Percentiles rank a stretch among this genome's conserved stretches.
phyloP scores from a whole-genome alignment of 2,329 filamentous ascomycete genomes.

The Monilinia polystroma region DNA sequence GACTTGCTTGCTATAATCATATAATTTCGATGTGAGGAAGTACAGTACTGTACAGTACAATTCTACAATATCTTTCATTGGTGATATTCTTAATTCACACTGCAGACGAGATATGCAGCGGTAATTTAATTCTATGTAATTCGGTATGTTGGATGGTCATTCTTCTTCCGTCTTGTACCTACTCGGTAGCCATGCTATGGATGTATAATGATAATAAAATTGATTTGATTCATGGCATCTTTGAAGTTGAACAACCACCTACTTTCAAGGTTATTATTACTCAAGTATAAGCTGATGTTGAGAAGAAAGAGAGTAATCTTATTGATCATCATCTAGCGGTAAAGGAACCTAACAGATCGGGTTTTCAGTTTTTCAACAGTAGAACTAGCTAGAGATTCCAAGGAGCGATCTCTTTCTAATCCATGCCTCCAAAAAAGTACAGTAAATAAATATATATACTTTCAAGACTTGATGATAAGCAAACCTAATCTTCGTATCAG shows the following conservation, averaged over 20 bases:
- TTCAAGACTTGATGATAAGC: neutral
- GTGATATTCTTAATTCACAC: neutral
- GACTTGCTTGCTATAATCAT: neutral
- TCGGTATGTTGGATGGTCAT: constrained; percentile 5
- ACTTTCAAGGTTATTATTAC: no score
- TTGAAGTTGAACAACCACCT: no score
- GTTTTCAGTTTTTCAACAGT: neutral
- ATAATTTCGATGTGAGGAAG: neutral
- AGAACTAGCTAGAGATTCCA: no score
- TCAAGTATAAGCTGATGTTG: no score
- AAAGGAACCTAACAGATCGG: neutral
- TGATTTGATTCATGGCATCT: no score
- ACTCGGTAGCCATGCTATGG: no score
- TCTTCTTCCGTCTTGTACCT: neutral
- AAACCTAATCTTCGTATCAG: neutral
- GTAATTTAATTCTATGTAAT: neutral
- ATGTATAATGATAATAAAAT: no score
- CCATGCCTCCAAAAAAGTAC: no score
- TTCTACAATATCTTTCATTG: no score
- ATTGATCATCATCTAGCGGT: no score
- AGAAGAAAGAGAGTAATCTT: no score
- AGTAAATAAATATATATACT: neutral
- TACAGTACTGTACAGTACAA: neutral
- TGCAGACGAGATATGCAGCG: constrained; percentile 8
- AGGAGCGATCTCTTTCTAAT: no score